Evolutionary conservation across 805 yeast genomes (phyloP).

Genomic region (Barnettozyma salicaria): DNA sequence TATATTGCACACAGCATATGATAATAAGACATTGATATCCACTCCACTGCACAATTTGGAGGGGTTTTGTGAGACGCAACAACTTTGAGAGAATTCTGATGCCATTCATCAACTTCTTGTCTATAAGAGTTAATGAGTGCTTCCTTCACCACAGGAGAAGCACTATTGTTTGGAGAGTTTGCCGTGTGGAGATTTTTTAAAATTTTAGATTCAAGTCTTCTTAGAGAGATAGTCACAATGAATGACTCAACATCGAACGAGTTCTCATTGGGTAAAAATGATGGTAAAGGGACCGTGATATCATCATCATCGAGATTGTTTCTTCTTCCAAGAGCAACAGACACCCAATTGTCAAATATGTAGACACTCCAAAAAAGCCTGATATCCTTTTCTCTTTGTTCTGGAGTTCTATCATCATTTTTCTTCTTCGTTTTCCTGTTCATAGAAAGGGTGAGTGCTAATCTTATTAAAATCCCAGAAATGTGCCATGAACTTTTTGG

Average conservation of each 20-base stretch:
- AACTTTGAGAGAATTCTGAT: slow-evolving; percentile 9
- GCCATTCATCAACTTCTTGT: slow-evolving; percentile 33
- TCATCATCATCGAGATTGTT: slow-evolving; percentile 44
- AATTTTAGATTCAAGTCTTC: slow-evolving; percentile 43
- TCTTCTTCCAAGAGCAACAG: slow-evolving; percentile 44
- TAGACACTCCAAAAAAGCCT: slow-evolving; percentile 45
- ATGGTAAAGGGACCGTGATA: slow-evolving; percentile 40
- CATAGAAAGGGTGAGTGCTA: slow-evolving; percentile 40
- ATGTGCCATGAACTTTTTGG: slow-evolving; percentile 49
- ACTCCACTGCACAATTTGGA: slow-evolving; percentile 18
- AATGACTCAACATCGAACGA: slow-evolving; percentile 35
- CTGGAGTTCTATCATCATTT: slow-evolving; percentile 18
- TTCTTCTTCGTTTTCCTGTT: slow-evolving; percentile 35
- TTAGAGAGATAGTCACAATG: slow-evolving; percentile 36
- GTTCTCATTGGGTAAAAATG: slow-evolving; percentile 35
- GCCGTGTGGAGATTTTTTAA: slow-evolving; percentile 41
- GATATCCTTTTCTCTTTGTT: slow-evolving; percentile 25
- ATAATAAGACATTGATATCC: slow-evolving; percentile 38
- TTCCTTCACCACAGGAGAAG: slow-evolving; percentile 8
- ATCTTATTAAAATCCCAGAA: slow-evolving; percentile 41
- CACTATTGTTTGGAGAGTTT: slow-evolving; percentile 27
- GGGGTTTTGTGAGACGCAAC: slow-evolving; percentile 1
- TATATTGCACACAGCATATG: slow-evolving; percentile 40
- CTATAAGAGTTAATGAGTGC: slow-evolving; percentile 11
- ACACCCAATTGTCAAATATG: slow-evolving; percentile 36